Evolutionary conservation across 164 flowering plant genomes (phyloP).

Genomic region (Vitis riparia): DNA sequence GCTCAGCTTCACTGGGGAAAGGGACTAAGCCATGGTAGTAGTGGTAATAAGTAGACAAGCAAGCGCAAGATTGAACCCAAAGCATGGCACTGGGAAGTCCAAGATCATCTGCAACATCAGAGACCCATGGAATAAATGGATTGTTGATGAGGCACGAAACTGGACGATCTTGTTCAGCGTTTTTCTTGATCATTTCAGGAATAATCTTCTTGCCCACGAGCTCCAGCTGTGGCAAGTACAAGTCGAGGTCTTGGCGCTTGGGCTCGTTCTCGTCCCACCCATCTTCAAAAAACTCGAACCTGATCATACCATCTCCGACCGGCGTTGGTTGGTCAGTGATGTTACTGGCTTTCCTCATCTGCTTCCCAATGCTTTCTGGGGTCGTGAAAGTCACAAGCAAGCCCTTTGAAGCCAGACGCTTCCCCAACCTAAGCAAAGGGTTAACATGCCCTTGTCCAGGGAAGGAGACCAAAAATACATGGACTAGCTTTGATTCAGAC

Average conservation of each 20-base stretch:
- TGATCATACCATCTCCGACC: background rate
- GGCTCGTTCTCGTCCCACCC: background rate
- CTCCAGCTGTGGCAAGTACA: conserved; percentile 6
- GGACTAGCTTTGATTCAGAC: too few relatives aligned
- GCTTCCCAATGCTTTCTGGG: conserved; percentile 9
- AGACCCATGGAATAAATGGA: conserved; percentile 31
- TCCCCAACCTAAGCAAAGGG: conserved; percentile 23
- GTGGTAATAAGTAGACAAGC: conserved; percentile 20
- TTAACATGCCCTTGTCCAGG: conserved; percentile 21
- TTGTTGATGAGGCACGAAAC: conserved; percentile 12
- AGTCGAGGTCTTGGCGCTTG: too few relatives aligned
- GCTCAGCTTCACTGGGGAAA: conserved; percentile 12
- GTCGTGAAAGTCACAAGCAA: conserved; percentile 19
- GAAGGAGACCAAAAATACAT: too few relatives aligned
- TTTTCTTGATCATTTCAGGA: too few relatives aligned
- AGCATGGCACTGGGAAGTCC: conserved; percentile 26
- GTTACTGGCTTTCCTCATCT: conserved; percentile 1
- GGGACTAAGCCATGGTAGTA: background rate
- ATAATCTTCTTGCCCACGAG: background rate
- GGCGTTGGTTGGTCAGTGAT: background rate
- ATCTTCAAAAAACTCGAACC: conserved; percentile 21
- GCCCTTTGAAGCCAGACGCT: conserved; percentile 20
- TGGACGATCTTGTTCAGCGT: too few relatives aligned
- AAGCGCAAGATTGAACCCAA: conserved; percentile 33
- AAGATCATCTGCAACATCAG: conserved; percentile 16